Base-by-base conservation (phyloP, 1,284 basidiomycete species). In the Anthracocystis setariae region DNA sequence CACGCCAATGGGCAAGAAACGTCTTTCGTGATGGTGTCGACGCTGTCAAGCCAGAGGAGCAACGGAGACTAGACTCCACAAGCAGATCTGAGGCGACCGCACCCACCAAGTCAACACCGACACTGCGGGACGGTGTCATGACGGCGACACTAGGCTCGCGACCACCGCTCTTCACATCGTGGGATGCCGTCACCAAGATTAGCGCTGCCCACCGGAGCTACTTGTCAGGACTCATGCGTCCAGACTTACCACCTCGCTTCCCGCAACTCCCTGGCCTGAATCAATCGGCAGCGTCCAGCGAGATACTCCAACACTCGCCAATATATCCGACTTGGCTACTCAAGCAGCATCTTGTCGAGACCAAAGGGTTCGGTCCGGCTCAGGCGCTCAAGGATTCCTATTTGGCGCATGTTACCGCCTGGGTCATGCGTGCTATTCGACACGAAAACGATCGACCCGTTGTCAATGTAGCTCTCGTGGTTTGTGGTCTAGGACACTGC, bases 341-440 rank as follows among this genome's bases (percentile, higher is more conserved):
- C 32, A 52, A 60, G 23, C 54, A 64, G 10, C 61, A 57, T 39
- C 51, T 51, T 29, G 40, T 58, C 35, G 64, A 77, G 33, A 52
- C 38, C 3, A 75, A 72, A 24, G 76, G 76, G 25, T 78, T 78
- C 45, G 55, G 55, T 18, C 67, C 74, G 2, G 76, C 76, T 9
- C 76, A 78, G 42, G 65, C 72, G 12, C 58, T 78, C 39, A 78
- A 78, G 43, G 76, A 78, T 18, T 57, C 74, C 1, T 78, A 70
- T 20, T 50, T 78, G 13, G 76, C 75, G 0, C 74, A 77, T 47
- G 73, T 74, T 12, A 69, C 73, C 0, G 54, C 61, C 0, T 65
- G 65, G 51, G 46, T 77, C 24, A 42, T 78, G 24, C 47, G 64
- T 15, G 67, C 57, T 17, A 46, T 44, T 24, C 23, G 21, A 5